A percentile compares a stretch with the other conserved stretches of the same genome.
Evolutionary conservation across 176 grass and related monocot species (phyloP).

Genomic region (Hordeum marinum): DNA sequence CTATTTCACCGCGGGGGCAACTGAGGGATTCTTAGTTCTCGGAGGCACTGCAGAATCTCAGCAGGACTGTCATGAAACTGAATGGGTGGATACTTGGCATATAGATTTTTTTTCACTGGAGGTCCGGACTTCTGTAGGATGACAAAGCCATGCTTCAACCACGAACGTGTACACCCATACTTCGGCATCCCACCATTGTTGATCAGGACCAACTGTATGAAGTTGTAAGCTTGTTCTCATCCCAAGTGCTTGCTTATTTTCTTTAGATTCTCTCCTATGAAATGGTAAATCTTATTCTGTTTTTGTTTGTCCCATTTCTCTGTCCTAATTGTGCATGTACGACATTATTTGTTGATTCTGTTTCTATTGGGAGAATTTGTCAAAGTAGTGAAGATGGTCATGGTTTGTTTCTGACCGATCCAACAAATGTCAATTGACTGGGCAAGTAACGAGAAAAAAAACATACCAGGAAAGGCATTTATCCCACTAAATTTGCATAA

Average conservation of each 20-base stretch:
- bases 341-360: neutral
- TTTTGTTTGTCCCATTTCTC: neutral
- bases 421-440: neutral
- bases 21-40: conserved; percentile 18
- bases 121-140: neutral
- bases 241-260: neutral
- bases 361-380: neutral
- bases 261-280: neutral
- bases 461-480: neutral
- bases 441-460: neutral
- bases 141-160: neutral
- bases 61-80: neutral
- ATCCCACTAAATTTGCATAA: neutral
- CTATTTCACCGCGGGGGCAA: neutral
- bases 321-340: neutral
- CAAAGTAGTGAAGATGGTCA: neutral
- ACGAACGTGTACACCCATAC: neutral
- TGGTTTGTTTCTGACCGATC: neutral
- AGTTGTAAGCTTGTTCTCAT: conserved; percentile 5
- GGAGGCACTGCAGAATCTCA: neutral
- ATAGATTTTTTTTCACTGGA: conserved; percentile 10
- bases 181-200: conserved; percentile 3
- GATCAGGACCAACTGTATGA: conserved; percentile 19
- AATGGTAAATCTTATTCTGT: neutral
- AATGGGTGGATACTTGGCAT: neutral